Evolutionary conservation across 208 protist genomes (phyloP).

Genomic region (Leishmania tarentolae): DNA sequence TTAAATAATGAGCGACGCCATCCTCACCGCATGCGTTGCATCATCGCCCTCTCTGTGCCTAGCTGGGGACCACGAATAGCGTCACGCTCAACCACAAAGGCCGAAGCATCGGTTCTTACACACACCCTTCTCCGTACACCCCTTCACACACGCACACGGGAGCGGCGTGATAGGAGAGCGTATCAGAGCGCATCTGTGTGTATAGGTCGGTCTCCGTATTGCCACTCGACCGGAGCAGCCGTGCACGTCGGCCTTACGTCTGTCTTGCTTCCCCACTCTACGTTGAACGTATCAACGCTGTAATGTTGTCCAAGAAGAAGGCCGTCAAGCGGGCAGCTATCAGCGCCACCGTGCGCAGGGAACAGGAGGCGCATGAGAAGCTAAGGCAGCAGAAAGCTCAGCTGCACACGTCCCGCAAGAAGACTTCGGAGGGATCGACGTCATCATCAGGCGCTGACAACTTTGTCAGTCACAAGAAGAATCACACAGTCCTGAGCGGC

Average conservation of each 20-base stretch:
- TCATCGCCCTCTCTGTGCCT: not conserved
- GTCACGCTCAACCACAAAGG: not conserved
- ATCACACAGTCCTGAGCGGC: slow-evolving; percentile 12
- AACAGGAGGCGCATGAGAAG: slow-evolving; percentile 24
- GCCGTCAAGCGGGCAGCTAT: slow-evolving; percentile 41
- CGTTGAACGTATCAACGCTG: not conserved
- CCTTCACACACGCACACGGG: not conserved
- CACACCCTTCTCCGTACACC: not conserved
- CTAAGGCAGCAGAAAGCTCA: slow-evolving; percentile 8
- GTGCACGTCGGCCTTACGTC: not conserved
- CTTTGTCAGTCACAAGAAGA: not conserved
- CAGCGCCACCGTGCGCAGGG: slow-evolving; percentile 43
- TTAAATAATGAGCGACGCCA: not conserved
- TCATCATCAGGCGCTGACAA: not conserved
- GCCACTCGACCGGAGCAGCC: slow-evolving; percentile 9
- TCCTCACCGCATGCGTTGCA: not conserved
- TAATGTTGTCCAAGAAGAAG: slow-evolving; percentile 83
- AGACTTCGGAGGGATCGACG: not conserved
- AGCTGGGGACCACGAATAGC: not conserved
- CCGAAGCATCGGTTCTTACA: not conserved
- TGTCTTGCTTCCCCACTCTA: not conserved
- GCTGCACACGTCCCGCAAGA: slow-evolving; percentile 5
- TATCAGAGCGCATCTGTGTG: not conserved
- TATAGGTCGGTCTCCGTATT: slow-evolving; percentile 17
- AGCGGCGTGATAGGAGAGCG: not conserved